These are phyloP conservation scores for Cordyceps fumosorosea DNA, from an alignment of 2,329 filamentous ascomycete genomes.

Conservation along the genomic window DNA sequence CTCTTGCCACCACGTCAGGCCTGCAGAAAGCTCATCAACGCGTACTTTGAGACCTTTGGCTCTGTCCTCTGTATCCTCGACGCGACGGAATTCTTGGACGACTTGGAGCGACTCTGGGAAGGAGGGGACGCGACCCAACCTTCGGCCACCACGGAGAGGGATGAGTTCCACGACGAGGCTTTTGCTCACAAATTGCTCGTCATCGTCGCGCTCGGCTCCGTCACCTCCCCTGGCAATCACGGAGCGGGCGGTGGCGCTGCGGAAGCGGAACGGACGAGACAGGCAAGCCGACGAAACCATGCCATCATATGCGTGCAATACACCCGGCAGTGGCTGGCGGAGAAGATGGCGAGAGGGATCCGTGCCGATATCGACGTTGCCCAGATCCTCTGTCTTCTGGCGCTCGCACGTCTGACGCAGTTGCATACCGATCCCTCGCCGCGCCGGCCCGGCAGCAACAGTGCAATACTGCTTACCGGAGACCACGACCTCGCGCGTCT, in stretches of 20 bases:
- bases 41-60: slow-evolving; percentile 45
- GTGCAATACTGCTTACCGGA: slow-evolving; percentile 6
- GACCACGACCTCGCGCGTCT: slow-evolving; percentile 24
- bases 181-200: slow-evolving; percentile 49
- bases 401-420: slow-evolving; percentile 21
- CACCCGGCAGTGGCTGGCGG: slow-evolving; percentile 19
- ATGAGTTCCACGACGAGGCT: slow-evolving; percentile 14
- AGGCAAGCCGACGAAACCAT: slow-evolving; percentile 4
- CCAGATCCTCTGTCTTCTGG: slow-evolving; percentile 27
- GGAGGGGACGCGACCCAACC: slow-evolving; percentile 4
- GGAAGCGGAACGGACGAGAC: background rate
- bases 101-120: slow-evolving; percentile 39
- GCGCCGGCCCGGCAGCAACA: background rate
- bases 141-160: slow-evolving; percentile 16
- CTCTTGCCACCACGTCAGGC: slow-evolving; percentile 22
- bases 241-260: background rate
- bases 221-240: slow-evolving; percentile 17
- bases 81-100: slow-evolving; percentile 41
- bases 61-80: slow-evolving; percentile 47
- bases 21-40: slow-evolving; percentile 35
- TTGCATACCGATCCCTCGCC: slow-evolving; percentile 3
- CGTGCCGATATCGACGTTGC: slow-evolving; percentile 10
- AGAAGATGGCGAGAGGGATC: slow-evolving; percentile 9
- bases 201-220: slow-evolving; percentile 46
- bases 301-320: slow-evolving; percentile 20